Base-by-base conservation (phyloP, 495 filamentous ascomycete genomes). In the Podospora appendiculata region DNA sequence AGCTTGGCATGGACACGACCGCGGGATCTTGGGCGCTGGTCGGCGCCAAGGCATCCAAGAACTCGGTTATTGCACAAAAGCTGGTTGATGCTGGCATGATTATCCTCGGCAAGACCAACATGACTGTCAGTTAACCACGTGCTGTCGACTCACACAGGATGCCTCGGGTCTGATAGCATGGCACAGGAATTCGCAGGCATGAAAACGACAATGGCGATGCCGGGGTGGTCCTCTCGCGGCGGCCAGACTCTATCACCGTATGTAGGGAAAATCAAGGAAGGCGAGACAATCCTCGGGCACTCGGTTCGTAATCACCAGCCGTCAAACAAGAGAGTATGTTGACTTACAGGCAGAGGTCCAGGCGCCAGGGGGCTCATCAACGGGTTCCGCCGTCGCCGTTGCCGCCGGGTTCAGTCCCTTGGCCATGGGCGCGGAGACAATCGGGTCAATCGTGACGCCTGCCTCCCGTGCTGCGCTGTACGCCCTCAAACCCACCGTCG, bases 101-200 rank as follows among this genome's bases (percentile, higher is more conserved):
- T 12, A 66, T 80, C 41, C 47, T 79, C n/a, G 74, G 69, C 33
- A 78, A 79, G 45, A 61, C 68, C 1, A 77, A 75, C 50, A 53
- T 77, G 54, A 63, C 65, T 42, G 57, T 53, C 25, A 12, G 33
- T 18, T 6, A 12, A n/a, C 4, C 10, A 46, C 6, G 9, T n/a
- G n/a, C n/a, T n/a, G n/a, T n/a, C n/a, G n/a, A n/a, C n/a, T n/a
- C n/a, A n/a, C 9, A 32, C 4, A 14, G 4, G 12, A 41, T 13
- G 36, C 36, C n/a, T 38, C 16, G 19, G 18, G 41, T 32, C 46
- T 54, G 41, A 47, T 38, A 12, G 46, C 6, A 17, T 16, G 1
- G 11, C 19, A 13, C 13, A 52, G 53, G 66, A 70, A 53, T 61
- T 61, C 45, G 52, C 46, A 2, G 64, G 65, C 12, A 61, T 72